Conservation (phyloP, 2,329 filamentous ascomycete species). For the Sarocladiaceae sp. region DNA sequence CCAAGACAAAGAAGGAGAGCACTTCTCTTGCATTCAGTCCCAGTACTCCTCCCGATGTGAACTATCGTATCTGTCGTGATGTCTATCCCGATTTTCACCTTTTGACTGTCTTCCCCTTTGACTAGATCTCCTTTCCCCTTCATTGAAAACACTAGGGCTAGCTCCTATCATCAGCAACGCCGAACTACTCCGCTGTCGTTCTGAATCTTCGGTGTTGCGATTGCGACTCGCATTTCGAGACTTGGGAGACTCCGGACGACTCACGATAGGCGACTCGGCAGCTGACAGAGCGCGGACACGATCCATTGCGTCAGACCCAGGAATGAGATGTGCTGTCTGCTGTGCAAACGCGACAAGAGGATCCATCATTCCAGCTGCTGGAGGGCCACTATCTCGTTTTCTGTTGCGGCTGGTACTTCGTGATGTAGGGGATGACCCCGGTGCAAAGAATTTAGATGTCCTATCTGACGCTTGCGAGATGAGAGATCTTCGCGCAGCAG, state of each 20-base stretch:
- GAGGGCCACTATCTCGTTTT: background rate
- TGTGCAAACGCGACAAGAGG: background rate
- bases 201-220: background rate
- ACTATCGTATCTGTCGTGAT: no score
- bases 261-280: background rate
- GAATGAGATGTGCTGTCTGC: conserved; percentile 5
- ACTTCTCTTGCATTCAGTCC: no score
- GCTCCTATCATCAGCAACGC: no score
- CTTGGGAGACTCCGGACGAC: conserved; percentile 27
- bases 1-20: no score
- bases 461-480: background rate
- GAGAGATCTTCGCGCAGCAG: background rate
- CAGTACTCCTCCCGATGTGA: no score
- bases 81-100: no score
- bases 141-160: background rate
- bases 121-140: no score
- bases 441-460: background rate
- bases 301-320: background rate
- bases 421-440: background rate
- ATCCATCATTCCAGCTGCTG: conserved; percentile 1
- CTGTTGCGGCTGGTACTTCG: background rate
- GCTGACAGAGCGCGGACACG: background rate
- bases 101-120: no score
- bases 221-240: conserved; percentile 31
- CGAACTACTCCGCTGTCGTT: background rate